Base-by-base conservation (phyloP, 768 basidiomycete species). In the Atractiella rhizophila region DNA sequence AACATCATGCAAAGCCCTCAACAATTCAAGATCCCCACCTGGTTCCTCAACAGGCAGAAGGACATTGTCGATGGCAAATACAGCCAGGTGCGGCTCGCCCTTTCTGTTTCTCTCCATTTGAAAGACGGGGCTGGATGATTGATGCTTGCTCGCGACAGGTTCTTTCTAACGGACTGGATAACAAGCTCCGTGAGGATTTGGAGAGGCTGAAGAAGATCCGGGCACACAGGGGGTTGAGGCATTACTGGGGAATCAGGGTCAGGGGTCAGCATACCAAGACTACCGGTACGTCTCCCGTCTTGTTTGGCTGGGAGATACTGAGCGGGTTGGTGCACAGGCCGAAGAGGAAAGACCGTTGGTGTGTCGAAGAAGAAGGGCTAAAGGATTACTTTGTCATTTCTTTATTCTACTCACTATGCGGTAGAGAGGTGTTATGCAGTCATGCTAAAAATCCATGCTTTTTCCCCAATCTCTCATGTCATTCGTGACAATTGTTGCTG, bases 181-280 rank as follows among this genome's bases (percentile, higher is more conserved):
- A 83, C 45, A 94, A 94, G 66, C 68, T 96, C 50, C 81, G 91
- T 63, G 91, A 96, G 28, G 91, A 98, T 60, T 67, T 98, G 48
- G 91, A 98, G 68, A 69, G 91, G 42, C 63, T 98, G 62, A 98
- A 96, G 75, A 96, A 96, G 70, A 98, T 98, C 59, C 73, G 86
- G 50, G 79, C 83, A 33, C 88, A 98, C 60, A 75, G 83, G 63
- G 83, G 82, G 59, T 67, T 86, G 49, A 67, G 81, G 59, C 81
- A 85, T 57, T 60, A 60, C 59, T 64, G 62, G 63, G 58, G 59
- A 47, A 54, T 63, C 41, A 55, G 37, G 27, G 91, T 96, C 41
- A 68, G 91, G 53, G 91, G 91, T 55, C 91, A 98, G 59, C 91
- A 96, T 70, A 98, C 91, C 51, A 96, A 96, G 69, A 96, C 88